A percentile compares a stretch with the other conserved stretches of the same genome.
Conservation (phyloP, 352 stramenopile genomes). For the Bremia lactucae region DNA sequence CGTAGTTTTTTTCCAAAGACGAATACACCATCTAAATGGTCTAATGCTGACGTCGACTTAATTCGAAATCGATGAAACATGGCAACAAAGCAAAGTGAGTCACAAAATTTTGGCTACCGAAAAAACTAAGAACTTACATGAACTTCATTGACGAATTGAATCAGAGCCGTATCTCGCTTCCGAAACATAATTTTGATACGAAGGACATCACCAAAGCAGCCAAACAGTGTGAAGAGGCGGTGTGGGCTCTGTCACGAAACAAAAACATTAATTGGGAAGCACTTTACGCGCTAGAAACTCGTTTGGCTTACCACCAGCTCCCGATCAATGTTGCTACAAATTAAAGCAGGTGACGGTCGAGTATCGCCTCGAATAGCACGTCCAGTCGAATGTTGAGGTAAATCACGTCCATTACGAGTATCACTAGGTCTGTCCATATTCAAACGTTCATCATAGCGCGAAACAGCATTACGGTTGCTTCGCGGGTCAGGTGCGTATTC, state of each 20-base stretch:
- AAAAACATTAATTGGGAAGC: conserved; percentile 1
- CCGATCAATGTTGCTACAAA: conserved; percentile 77
- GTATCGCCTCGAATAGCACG: conserved; percentile 45
- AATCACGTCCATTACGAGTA: conserved; percentile 6
- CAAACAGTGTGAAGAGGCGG: conserved; percentile 73
- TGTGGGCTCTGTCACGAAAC: conserved; percentile 34
- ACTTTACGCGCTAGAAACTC: neutral
- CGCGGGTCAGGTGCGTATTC: conserved; percentile 12
- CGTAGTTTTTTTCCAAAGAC: conserved; percentile 74
- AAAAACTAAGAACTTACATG: conserved; percentile 38
- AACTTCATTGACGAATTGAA: conserved; percentile 66
- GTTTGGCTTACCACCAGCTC: conserved; percentile 36
- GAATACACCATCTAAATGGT: conserved; percentile 60
- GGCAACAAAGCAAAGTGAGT: no score
- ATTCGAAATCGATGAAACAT: conserved; percentile 2
- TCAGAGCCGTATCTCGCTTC: conserved; percentile 71
- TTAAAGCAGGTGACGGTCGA: conserved; percentile 53
- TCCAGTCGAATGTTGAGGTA: conserved; percentile 55
- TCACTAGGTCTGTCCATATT: conserved; percentile 21
- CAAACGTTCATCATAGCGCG: conserved; percentile 14
- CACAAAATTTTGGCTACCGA: neutral
- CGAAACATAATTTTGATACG: conserved; percentile 84
- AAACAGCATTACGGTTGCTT: conserved; percentile 9
- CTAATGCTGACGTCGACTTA: conserved; percentile 63
- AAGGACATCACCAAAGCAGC: conserved; percentile 74